phyloP scores from a whole-genome alignment of 23 red algal genomes.

The Pyropia yezoensis region DNA sequence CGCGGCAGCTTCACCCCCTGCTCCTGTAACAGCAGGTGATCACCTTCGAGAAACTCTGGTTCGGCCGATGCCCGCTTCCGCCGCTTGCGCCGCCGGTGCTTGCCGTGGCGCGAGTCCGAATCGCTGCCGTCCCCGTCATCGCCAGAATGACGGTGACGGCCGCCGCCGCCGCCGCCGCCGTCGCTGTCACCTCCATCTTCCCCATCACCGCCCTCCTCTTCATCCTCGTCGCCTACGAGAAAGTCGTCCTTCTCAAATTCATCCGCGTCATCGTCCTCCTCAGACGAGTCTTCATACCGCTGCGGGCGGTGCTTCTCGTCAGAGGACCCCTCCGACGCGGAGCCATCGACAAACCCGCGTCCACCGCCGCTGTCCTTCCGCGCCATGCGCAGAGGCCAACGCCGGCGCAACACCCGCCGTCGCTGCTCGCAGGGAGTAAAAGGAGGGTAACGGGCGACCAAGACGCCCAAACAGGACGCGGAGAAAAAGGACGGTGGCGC shows the following conservation, averaged over 20 bases:
- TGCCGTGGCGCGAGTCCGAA: background rate
- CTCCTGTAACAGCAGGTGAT: constrained; percentile 7
- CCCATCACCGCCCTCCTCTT: constrained; percentile 10
- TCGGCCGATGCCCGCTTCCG: constrained; percentile 1
- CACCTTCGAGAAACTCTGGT: constrained; percentile 9
- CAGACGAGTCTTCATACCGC: background rate
- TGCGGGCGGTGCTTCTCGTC: too few species aligned
- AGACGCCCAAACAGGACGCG: too few species aligned
- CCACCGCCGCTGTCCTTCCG: too few species aligned
- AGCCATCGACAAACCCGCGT: too few species aligned
- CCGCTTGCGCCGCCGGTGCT: background rate
- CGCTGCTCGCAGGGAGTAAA: too few species aligned
- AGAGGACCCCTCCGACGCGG: too few species aligned
- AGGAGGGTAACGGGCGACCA: too few species aligned
- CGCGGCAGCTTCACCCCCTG: constrained; percentile 7
- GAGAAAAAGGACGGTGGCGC: too few species aligned
- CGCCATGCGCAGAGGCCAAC: too few species aligned
- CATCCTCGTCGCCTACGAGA: constrained; percentile 8
- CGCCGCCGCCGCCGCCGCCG: too few species aligned
- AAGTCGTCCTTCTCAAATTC: constrained; percentile 22
- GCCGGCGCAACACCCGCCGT: too few species aligned
- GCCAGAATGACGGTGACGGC: background rate
- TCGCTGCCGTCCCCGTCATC: background rate
- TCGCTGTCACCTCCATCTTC: background rate
- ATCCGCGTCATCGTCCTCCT: constrained; percentile 10